phyloP scores from a whole-genome alignment of 2,329 filamentous ascomycete genomes.

The Colletotrichum gigasporum region DNA sequence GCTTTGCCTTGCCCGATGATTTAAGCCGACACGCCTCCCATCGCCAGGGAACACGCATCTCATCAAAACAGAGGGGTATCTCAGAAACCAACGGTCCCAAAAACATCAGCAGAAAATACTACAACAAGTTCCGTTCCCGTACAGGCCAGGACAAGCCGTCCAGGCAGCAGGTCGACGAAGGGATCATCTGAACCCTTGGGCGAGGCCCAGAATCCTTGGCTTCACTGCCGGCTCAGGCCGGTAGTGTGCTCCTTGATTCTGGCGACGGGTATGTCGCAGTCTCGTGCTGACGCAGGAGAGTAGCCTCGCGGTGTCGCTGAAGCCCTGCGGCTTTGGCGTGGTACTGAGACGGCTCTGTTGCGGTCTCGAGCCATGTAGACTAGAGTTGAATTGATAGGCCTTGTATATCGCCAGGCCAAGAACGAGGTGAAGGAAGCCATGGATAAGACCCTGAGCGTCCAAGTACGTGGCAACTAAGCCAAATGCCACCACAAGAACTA shows the following conservation, averaged over 20 bases:
- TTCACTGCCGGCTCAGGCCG: neutral
- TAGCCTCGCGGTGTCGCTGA: constrained; percentile 22
- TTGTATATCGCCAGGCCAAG: constrained; percentile 9
- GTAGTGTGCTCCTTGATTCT: neutral
- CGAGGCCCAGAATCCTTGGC: constrained; percentile 4
- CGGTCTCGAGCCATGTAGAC: constrained; percentile 24
- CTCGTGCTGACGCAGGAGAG: constrained; percentile 27
- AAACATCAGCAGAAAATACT: constrained; percentile 14
- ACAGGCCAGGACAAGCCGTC: neutral
- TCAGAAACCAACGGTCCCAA: constrained; percentile 33
- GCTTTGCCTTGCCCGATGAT: constrained; percentile 23
- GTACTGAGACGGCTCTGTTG: constrained; percentile 30
- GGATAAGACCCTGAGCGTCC: neutral
- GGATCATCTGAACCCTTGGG: constrained; percentile 15
- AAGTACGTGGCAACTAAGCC: neutral
- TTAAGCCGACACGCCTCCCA: constrained; percentile 16
- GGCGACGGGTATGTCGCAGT: constrained; percentile 19
- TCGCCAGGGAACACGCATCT: neutral
- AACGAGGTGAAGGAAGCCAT: neutral
- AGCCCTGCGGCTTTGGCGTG: constrained; percentile 20
- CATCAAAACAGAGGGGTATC: constrained; percentile 34
- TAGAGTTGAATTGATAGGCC: constrained; percentile 1
- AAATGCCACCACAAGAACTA: neutral
- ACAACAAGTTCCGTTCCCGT: constrained; percentile 3
- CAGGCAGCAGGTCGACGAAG: constrained; percentile 11